Conservation (phyloP, 2,329 filamentous ascomycete genomes). For the Phyllosticta citrichinensis region DNA sequence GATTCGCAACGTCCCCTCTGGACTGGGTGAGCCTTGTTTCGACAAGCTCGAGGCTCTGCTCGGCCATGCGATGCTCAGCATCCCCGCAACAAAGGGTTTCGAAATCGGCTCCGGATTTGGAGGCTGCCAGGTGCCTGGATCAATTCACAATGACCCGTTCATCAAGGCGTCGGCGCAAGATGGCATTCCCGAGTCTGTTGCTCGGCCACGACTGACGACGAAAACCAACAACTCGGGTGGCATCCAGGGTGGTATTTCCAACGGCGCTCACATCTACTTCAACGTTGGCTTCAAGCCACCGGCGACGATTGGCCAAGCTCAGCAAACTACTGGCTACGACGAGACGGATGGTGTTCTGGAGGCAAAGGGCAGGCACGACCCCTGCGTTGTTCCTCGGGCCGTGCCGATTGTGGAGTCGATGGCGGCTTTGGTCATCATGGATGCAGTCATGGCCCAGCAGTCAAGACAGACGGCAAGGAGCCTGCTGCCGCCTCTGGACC, state of each 20-base stretch:
- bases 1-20: conserved; percentile 73
- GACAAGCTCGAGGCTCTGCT: conserved; percentile 90
- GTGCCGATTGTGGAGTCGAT: conserved; percentile 87
- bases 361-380: conserved; percentile 90
- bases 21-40: conserved; percentile 88
- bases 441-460: conserved; percentile 77
- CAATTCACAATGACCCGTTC: conserved; percentile 87
- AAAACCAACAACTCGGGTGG: conserved; percentile 93
- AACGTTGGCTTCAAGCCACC: conserved; percentile 89
- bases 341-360: conserved; percentile 66
- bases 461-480: conserved; percentile 36
- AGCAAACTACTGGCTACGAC: conserved; percentile 67
- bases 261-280: conserved; percentile 92
- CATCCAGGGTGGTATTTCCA: conserved; percentile 90
- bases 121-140: conserved; percentile 76
- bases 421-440: conserved; percentile 79
- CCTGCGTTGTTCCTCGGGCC: conserved; percentile 80
- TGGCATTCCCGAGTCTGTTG: conserved; percentile 26
- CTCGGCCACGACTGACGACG: conserved; percentile 59
- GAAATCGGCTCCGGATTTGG: conserved; percentile 90
- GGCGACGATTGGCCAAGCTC: conserved; percentile 83
- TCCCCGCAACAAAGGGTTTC: conserved; percentile 91
- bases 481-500: conserved; percentile 28
- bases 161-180: conserved; percentile 46
- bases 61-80: conserved; percentile 87